A percentile compares a stretch with the other conserved stretches of the same genome.
These are phyloP conservation scores for Asterochloris sp. DNA, from an alignment of 139 green algal species.

Conservation along the genomic window DNA sequence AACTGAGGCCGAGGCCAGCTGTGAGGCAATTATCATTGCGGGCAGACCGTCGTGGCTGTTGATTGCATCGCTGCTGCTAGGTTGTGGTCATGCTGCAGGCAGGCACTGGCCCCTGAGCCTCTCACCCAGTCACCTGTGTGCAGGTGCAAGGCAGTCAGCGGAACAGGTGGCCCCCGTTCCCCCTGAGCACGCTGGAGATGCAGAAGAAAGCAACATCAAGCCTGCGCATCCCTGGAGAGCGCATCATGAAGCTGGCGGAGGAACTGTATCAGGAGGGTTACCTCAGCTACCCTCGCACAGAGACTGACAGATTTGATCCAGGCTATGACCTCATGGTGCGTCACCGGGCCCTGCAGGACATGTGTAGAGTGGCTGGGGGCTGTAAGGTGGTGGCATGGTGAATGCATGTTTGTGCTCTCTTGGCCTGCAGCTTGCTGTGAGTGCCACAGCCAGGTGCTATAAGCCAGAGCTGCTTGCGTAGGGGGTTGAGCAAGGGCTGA, in stretches of 20 bases:
- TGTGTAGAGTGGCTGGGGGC: not conserved
- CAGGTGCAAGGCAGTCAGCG: conserved; percentile 51
- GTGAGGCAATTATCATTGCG: too few species aligned
- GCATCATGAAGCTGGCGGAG: conserved; percentile 94
- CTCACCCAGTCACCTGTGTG: conserved; percentile 13
- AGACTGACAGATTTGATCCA: conserved; percentile 87
- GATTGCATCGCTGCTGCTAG: too few species aligned
- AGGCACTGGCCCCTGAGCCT: too few species aligned
- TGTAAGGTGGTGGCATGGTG: not conserved
- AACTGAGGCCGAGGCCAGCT: too few species aligned
- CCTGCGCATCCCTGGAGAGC: conserved; percentile 75
- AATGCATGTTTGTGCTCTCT: too few species aligned
- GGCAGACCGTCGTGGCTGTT: too few species aligned
- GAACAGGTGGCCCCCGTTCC: conserved; percentile 62
- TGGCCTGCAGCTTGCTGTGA: too few species aligned
- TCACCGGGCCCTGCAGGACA: not conserved
- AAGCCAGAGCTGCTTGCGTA: too few species aligned
- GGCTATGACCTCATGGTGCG: conserved; percentile 66
- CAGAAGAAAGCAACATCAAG: conserved; percentile 82
- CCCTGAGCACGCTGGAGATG: conserved; percentile 95
- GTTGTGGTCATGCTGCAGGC: too few species aligned
- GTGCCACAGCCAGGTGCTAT: too few species aligned
- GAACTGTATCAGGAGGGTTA: conserved; percentile 96
- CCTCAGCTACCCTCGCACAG: conserved; percentile 95
- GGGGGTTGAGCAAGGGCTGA: too few species aligned